Base-by-base conservation (phyloP, 73 alveolate species). In the Paramecium bursaria region DNA sequence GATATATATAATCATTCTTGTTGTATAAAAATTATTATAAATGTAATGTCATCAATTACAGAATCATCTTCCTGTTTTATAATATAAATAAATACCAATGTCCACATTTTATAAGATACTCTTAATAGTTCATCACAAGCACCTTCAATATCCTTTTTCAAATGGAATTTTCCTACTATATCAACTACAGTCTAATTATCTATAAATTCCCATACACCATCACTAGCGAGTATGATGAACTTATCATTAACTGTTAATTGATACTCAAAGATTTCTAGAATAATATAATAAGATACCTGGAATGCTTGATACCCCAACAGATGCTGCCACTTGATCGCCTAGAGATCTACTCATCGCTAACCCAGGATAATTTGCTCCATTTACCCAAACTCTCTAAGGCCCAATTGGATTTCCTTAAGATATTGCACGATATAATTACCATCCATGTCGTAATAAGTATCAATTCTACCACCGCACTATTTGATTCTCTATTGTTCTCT, bases 331-430 rank as follows among this genome's bases (percentile, higher is more conserved):
- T 48, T 75, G 46, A 90, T 96, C 99, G 4, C 99, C 99, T 6
- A 96, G 10, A 26, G 98, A 91, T 57, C 99, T 86, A 57, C 97
- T 91, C 99, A 96, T 96, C 1, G 99, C 99, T 22, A 96, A 90
- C 4, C 99, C 99, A 4, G 99, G 99, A 61, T 87, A 86, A 85
- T 96, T 92, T 49, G 87, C 92, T 73, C 92, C 76, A 85, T 85
- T 91, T 48, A 93, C 90, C 99, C 99, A 96, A 3, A 96, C 97
- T 82, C 99, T 91, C 75, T 86, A 75, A 0, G 99, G 99, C 0
- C 99, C 99, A n/a, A 90, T 26, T 47, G 80, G 86, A 67, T 88
- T 86, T 23, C 90, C 90, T 61, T 2, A 22, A 10, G 6, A 21
- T 2, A 31, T 9, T n/a, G n/a, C n/a, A 1, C n/a, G 3, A 77